Base-by-base conservation (phyloP, 306 rosid genomes). In the Vigna reflexopilosa region DNA sequence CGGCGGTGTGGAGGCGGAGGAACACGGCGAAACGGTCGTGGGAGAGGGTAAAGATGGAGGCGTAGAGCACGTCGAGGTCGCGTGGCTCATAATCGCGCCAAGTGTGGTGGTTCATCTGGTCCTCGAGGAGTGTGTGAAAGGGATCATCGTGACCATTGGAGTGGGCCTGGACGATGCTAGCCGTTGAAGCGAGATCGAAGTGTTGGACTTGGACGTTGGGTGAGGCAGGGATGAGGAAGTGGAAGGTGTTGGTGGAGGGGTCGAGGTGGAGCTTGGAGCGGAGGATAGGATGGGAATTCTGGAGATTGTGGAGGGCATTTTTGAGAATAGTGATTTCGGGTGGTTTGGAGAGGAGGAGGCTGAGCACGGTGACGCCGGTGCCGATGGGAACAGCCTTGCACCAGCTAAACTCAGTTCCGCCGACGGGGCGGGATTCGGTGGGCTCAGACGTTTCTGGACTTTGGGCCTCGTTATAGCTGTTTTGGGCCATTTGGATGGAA, bases 401-500 rank as follows among this genome's bases (percentile, higher is more conserved):
- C 98, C 98, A 95, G 82, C 96, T 88, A 92, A 72, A 82, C 81
- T 95, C 98, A 32, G 97, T 95, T 78, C 97, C 98, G 8, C 98
- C 98, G 44, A 86, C 90, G 67, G 86, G 79, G 48, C 98, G 91
- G 61, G 62, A 13, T 9, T 9, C 47, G 13, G 3, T 42, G 13
- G 13, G 47, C 7, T 80, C 85, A 40, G 70, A 45, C 11, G 44
- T 47, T 20, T 58, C 45, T 3, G 76, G 84, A 40, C 67, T 72
- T 55, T 5, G 67, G 17, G 58, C 66, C 30, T 38, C 72, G 11
- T 7, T 13, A 20, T 67, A 70, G 36, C 12, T 8, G 32, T 70
- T 72, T 59, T 83, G 90, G 12, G 91, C 82, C 90, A 90, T 88
- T 12, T 7, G 26, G 34, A 10, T 38, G 3, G 11, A 42, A 42